phyloP scores from a whole-genome alignment of 2,329 filamentous ascomycete genomes.

The Mycogone perniciosa region DNA sequence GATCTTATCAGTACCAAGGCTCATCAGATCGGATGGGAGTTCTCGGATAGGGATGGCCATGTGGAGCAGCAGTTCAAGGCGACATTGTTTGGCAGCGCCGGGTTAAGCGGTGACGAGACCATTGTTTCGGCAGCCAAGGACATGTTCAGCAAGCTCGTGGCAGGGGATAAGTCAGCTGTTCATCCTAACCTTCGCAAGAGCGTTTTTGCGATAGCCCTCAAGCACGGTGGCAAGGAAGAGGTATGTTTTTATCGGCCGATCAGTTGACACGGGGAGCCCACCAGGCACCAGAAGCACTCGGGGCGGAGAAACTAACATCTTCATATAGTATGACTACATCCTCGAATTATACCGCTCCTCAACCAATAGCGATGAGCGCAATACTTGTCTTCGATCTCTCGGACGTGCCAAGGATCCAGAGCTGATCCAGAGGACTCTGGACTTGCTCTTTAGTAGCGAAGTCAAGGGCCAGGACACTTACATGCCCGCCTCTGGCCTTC shows the following conservation, averaged over 20 bases:
- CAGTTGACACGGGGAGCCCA: background rate
- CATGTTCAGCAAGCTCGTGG: conserved; percentile 81
- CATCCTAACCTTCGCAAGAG: conserved; percentile 87
- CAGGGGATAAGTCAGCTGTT: conserved; percentile 72
- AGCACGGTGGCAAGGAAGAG: conserved; percentile 79
- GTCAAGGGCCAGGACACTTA: conserved; percentile 95
- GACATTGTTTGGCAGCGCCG: conserved; percentile 79
- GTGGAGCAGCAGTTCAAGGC: conserved; percentile 93
- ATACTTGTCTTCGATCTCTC: conserved; percentile 77
- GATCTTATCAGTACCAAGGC: conserved; percentile 72
- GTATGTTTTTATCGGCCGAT: conserved; percentile 33
- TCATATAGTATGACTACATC: conserved; percentile 62
- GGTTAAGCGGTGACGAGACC: conserved; percentile 69
- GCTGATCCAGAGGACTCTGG: conserved; percentile 75
- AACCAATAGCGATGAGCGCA: conserved; percentile 72
- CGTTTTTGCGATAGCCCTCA: conserved; percentile 78
- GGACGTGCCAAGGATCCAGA: conserved; percentile 72
- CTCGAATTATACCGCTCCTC: conserved; percentile 70
- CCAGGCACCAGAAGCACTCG: background rate
- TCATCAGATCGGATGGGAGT: conserved; percentile 82
- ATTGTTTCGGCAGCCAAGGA: conserved; percentile 77
- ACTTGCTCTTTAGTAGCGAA: conserved; percentile 67
- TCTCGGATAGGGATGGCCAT: conserved; percentile 78
- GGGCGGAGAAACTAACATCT: conserved; percentile 17
- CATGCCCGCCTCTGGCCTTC: conserved; percentile 73